Base-by-base conservation (phyloP, 2,329 filamentous ascomycete genomes). In the Phaeosphaeria sp. region DNA sequence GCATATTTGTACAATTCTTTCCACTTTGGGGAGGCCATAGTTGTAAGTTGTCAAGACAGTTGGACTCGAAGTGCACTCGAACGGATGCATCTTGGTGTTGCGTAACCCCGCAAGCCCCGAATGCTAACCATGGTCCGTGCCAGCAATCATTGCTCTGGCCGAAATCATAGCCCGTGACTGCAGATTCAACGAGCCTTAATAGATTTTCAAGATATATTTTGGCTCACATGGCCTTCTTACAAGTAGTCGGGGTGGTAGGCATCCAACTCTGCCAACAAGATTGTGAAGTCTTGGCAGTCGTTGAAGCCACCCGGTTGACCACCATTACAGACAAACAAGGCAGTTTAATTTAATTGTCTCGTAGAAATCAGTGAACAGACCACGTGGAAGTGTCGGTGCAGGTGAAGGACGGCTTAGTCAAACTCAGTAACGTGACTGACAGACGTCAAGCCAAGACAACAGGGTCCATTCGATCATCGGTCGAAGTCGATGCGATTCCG, bases 1-100 rank as follows among this genome's bases (percentile, higher is more conserved):
- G 74, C 69, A 43, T 76, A 75, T 30, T 63, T 65, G 18, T 65
- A 69, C n/a, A 76, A 45, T 40, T 72, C 66, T 52, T 67, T 69
- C 73, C 73, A 74, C 42, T 51, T 72, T 6, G 65, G 60, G 17
- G 68, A 61, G 2, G 68, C 59, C 72, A 73, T 73, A 18, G 15
- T 27, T 27, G 22, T n/a, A 3, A 13, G 17, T 2, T 2, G 22
- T 44, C 21, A 13, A 21, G 11, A 36, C 11, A 21, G 11, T 17
- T 62, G 47, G 30, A 15, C 43, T 45, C 25, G 9, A 11, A 46
- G 43, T 49, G n/a, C 8, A 24, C 27, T 30, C 20, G 18, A 30
- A 20, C 8, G 30, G 22, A 24, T 49, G 42, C 33, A 17, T 22
- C 42, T 45, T 22, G 48, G 49, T 33, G 48, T 52, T 48, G 30